These are phyloP conservation scores for Amaranthus tricolor DNA, from an alignment of 179 eudicot species.

Conservation along the genomic window DNA sequence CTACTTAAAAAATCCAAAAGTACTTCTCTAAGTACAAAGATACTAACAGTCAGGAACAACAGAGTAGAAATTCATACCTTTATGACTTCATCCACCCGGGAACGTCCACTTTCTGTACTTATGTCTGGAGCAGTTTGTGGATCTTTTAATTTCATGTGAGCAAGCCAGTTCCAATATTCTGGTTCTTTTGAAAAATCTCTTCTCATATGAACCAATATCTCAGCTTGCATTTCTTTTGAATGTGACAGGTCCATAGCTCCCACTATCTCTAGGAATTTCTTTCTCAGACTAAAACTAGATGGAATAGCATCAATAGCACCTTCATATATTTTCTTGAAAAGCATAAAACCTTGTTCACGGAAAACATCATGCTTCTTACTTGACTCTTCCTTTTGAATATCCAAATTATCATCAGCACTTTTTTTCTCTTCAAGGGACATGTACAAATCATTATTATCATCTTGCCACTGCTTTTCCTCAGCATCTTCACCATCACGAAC, in stretches of 20 bases:
- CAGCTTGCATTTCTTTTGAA: conserved; percentile 65
- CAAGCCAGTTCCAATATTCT: conserved; percentile 91
- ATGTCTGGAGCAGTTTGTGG: conserved; percentile 26
- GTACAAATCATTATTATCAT: conserved; percentile 71
- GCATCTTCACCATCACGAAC: conserved; percentile 35
- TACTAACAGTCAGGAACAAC: background rate
- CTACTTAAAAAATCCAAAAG: background rate
- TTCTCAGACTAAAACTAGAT: conserved; percentile 59
- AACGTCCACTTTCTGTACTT: conserved; percentile 30
- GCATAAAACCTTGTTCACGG: conserved; percentile 52
- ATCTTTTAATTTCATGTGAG: conserved; percentile 38
- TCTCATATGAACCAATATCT: conserved; percentile 67
- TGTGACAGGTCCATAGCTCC: conserved; percentile 65
- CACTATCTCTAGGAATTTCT: conserved; percentile 64
- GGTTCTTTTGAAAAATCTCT: conserved; percentile 69
- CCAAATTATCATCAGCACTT: conserved; percentile 37
- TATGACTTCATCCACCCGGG: conserved; percentile 51
- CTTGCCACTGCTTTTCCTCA: conserved; percentile 69
- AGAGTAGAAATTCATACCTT: conserved; percentile 42
- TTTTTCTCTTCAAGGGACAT: conserved; percentile 52
- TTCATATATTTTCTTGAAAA: conserved; percentile 59
- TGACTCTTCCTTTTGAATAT: conserved; percentile 40
- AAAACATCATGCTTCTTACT: conserved; percentile 46
- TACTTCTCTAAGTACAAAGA: background rate
- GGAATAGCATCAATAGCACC: conserved; percentile 74